phyloP scores from a whole-genome alignment of 2,329 filamentous ascomycete species.

The Aspergillus chevalieri region DNA sequence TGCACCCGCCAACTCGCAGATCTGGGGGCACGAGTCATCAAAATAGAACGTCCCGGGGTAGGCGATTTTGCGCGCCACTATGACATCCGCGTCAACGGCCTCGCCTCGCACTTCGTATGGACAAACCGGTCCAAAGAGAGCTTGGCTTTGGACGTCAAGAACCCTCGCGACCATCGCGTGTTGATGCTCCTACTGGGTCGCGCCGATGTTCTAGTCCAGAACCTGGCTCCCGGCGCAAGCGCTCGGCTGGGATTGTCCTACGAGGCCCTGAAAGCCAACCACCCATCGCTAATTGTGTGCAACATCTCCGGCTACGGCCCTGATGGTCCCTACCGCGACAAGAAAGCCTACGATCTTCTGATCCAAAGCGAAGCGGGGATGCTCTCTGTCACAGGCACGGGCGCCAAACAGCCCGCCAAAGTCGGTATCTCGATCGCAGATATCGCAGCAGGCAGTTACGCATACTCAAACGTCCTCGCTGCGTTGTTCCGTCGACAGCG shows the following conservation, averaged over 20 bases:
- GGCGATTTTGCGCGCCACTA: conserved; percentile 51
- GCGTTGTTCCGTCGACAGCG: conserved; percentile 43
- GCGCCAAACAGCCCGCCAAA: conserved; percentile 40
- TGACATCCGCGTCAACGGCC: conserved; percentile 45
- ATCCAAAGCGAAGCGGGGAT: conserved; percentile 52
- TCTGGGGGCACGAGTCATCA: conserved; percentile 50
- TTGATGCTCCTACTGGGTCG: conserved; percentile 40
- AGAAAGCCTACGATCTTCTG: conserved; percentile 52
- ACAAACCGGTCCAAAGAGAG: conserved; percentile 51
- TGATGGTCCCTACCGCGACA: conserved; percentile 47
- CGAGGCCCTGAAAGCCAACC: conserved; percentile 35
- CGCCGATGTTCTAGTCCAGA: conserved; percentile 50
- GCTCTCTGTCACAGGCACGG: conserved; percentile 46
- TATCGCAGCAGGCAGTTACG: conserved; percentile 50
- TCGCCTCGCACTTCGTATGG: conserved; percentile 53
- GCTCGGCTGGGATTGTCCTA: conserved; percentile 46
- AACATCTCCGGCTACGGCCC: conserved; percentile 51
- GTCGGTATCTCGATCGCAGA: conserved; percentile 52
- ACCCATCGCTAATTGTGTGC: conserved; percentile 48
- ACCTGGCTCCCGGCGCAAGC: conserved; percentile 47
- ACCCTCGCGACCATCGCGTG: conserved; percentile 36
- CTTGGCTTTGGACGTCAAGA: conserved; percentile 47
- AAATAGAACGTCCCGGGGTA: conserved; percentile 47
- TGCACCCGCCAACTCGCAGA: conserved; percentile 52
- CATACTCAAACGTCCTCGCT: conserved; percentile 47